These are phyloP conservation scores for Calonectria honghensis DNA, from an alignment of 2,329 filamentous ascomycete species.

Conservation along the genomic window DNA sequence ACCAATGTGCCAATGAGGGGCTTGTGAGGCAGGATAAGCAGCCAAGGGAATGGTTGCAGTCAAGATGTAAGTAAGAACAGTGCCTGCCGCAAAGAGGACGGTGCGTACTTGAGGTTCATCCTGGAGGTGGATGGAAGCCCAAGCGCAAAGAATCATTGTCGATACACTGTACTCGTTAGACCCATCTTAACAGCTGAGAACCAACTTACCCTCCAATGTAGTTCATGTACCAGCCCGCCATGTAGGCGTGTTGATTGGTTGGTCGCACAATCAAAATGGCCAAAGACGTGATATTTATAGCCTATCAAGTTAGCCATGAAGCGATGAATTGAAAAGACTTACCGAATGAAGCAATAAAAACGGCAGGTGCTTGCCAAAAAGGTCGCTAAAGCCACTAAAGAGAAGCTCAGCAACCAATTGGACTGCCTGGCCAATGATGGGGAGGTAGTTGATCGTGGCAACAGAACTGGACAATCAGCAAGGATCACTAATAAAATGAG, in stretches of 20 bases:
- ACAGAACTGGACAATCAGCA: conserved; percentile 10
- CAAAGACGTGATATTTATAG: conserved; percentile 39
- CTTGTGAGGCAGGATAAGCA: conserved; percentile 33
- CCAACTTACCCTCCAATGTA: conserved; percentile 36
- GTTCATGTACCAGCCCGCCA: conserved; percentile 41
- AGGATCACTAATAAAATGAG: background rate
- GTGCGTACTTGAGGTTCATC: conserved; percentile 38
- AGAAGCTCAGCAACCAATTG: conserved; percentile 36
- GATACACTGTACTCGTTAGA: conserved; percentile 21
- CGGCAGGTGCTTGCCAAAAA: conserved; percentile 31
- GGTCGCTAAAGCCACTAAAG: conserved; percentile 35
- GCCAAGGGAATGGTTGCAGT: conserved; percentile 31
- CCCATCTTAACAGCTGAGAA: background rate
- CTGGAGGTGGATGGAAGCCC: conserved; percentile 33
- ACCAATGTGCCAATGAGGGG: conserved; percentile 35
- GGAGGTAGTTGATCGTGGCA: conserved; percentile 38
- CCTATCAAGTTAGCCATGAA: conserved; percentile 2
- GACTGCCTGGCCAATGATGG: conserved; percentile 33
- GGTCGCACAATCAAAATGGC: conserved; percentile 38
- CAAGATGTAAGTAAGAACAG: conserved; percentile 31
- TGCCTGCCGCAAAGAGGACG: conserved; percentile 35
- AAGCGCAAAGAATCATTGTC: conserved; percentile 37
- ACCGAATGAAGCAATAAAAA: conserved; percentile 38
- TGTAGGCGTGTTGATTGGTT: conserved; percentile 29
- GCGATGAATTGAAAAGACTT: background rate